Base-by-base conservation (phyloP, 129 eudicot species). In the Escallonia herrerae region DNA sequence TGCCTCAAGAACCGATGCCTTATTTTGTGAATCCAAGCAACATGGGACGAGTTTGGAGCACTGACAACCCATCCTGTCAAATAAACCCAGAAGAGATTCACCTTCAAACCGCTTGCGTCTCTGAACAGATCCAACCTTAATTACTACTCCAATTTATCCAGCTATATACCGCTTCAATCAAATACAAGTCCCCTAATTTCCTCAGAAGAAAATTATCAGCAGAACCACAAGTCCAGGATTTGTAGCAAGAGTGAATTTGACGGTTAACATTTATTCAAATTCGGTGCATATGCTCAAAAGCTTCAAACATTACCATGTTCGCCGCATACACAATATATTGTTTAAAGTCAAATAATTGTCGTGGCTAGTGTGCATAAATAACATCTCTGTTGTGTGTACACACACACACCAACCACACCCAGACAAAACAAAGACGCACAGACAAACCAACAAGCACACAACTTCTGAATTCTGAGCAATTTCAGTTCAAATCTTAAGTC, bases 1-100 rank as follows among this genome's bases (percentile, higher is more conserved):
- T 43, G 72, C 81, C 64, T 85, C 91, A 4, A 76, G 78, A 68
- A 79, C 68, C 15, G 91, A 80, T 22, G 79, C 67, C 77, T 82
- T 85, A 67, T 78, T 45, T 60, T 78, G 80, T 70, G n/a, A n/a
- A n/a, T n/a, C n/a, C n/a, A n/a, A n/a, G n/a, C n/a, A n/a, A n/a
- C n/a, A n/a, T n/a, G n/a, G n/a, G n/a, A n/a, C n/a, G n/a, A n/a
- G n/a, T n/a, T n/a, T n/a, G n/a, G n/a, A n/a, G n/a, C n/a, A n/a
- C n/a, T n/a, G 33, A 22, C 33, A 81, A 53, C 69, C 51, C 59
- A 45, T 62, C 60, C 63, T 43, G 40, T 15, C 37, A 51, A 40
- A 40, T 3, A 65, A 65, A 41, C 10, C 58, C 69, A 49, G 6
- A 13, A 43, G 11, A 15, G 40, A 55, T 9, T 12, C 15, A 46